Conservation (phyloP, 2,329 filamentous ascomycete genomes). For the Colletotrichum sansevieriae region DNA sequence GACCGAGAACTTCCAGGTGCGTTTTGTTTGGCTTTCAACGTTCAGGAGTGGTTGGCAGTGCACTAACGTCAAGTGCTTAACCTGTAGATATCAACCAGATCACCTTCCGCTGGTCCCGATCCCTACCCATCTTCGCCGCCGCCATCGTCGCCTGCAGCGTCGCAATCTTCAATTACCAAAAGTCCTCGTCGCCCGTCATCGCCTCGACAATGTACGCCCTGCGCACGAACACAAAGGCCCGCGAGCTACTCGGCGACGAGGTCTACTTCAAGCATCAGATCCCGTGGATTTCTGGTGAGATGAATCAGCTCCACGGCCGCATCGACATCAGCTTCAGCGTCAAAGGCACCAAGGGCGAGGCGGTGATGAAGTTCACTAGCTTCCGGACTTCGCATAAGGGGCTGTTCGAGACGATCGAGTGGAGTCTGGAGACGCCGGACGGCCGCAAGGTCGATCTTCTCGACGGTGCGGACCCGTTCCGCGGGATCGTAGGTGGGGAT, state of each 20-base stretch:
- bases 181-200: slow-evolving; percentile 88
- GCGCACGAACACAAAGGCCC: slow-evolving; percentile 81
- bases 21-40: slow-evolving; percentile 33
- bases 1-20: slow-evolving; percentile 76
- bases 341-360: slow-evolving; percentile 79
- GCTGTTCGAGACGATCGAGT: slow-evolving; percentile 89
- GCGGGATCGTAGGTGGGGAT: slow-evolving; percentile 56
- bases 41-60: neutral
- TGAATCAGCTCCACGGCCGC: slow-evolving; percentile 92
- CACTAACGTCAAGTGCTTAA: neutral
- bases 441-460: slow-evolving; percentile 78
- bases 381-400: slow-evolving; percentile 71
- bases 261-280: slow-evolving; percentile 84
- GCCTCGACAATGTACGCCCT: slow-evolving; percentile 91
- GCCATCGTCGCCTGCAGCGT: slow-evolving; percentile 79
- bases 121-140: slow-evolving; percentile 83
- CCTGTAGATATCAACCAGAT: slow-evolving; percentile 56
- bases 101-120: slow-evolving; percentile 74
- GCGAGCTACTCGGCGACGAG: slow-evolving; percentile 86
- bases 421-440: slow-evolving; percentile 81
- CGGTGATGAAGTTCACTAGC: slow-evolving; percentile 85
- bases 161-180: slow-evolving; percentile 99
- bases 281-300: slow-evolving; percentile 86
- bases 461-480: slow-evolving; percentile 78
- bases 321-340: slow-evolving; percentile 92